Base-by-base conservation (phyloP, 495 filamentous ascomycete species). In the Penicillium waksmanii region DNA sequence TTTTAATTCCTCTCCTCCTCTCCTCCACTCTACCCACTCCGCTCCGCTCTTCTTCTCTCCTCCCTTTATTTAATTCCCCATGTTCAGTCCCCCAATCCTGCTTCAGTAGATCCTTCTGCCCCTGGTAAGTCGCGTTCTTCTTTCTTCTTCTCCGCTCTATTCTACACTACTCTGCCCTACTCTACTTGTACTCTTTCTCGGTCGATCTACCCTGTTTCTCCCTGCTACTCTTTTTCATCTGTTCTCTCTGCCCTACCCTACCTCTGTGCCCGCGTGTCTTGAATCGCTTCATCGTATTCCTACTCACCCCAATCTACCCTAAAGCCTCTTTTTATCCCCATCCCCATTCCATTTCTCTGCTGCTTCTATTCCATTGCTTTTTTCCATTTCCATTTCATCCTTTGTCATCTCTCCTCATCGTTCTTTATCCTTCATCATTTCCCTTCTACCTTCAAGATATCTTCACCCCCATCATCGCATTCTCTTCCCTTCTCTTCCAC, bases 181-280 rank as follows among this genome's bases (percentile, higher is more conserved):
- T 36, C 49, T 48, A 31, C 46, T 27, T 55, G 34, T 61, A 47
- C 35, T 53, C 53, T 58, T 15, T 23, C 3, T n/a, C n/a, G n/a
- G 23, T 31, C 0, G 0, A 31, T 31, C 8, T 31, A 31, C 8
- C 27, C 27, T 31, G 31, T 38, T 31, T 44, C 46, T 52, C 34
- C 17, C 33, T 21, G 10, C 10, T 46, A 13, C 35, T 19, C 47
- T 18, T n/a, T 34, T 25, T 47, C 25, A 27, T 34, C 42, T 31
- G 27, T 31, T 6, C 27, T 9, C 27, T 31, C 5, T 23, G 23
- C 23, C 4, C 23, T 23, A 21, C 21, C 21, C 23, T 23, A 2
- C 23, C 23, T 23, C 23, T 23, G 23, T 2, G 23, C 23, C 23
- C 23, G 23, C 23, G 23, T 23, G 27, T 31, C 27, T 31, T 31